Evolutionary conservation across 495 filamentous ascomycete genomes (phyloP).

Genomic region (Cercophora samala): DNA sequence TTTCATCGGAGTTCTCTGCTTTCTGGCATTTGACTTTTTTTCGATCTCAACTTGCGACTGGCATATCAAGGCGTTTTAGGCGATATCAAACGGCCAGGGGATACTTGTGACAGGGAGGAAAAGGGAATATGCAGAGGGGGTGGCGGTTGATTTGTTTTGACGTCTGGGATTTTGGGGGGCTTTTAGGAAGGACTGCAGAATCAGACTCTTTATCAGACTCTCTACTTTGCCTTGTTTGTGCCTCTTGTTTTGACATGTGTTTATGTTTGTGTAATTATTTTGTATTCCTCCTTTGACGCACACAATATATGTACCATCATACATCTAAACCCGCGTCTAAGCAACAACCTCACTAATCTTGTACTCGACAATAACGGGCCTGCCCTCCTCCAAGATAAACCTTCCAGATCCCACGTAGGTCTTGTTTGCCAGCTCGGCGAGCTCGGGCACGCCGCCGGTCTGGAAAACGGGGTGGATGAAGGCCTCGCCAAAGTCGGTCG

Average conservation of each 20-base stretch:
- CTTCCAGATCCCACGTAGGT: conserved; percentile 54
- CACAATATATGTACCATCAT: background rate
- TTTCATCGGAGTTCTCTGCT: background rate
- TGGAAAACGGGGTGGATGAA: conserved; percentile 55
- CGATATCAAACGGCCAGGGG: background rate
- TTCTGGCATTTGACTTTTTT: background rate
- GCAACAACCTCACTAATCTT: conserved; percentile 53
- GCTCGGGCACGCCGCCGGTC: conserved; percentile 49
- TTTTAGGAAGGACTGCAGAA: background rate
- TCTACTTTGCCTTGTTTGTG: background rate
- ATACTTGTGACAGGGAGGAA: background rate
- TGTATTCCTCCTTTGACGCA: too few relatives aligned
- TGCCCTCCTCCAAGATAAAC: conserved; percentile 53
- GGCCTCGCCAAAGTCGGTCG: conserved; percentile 54
- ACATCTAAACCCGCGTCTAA: conserved; percentile 9
- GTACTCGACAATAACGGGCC: conserved; percentile 56
- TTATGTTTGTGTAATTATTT: background rate
- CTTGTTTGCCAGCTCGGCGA: conserved; percentile 51
- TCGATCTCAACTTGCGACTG: background rate
- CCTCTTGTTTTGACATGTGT: background rate
- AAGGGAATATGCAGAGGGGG: background rate
- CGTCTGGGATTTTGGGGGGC: background rate
- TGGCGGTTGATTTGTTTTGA: background rate
- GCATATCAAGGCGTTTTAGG: background rate
- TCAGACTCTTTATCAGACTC: background rate